phyloP scores from a whole-genome alignment of 495 filamentous ascomycete species.

The Penicillium cinerascens region DNA sequence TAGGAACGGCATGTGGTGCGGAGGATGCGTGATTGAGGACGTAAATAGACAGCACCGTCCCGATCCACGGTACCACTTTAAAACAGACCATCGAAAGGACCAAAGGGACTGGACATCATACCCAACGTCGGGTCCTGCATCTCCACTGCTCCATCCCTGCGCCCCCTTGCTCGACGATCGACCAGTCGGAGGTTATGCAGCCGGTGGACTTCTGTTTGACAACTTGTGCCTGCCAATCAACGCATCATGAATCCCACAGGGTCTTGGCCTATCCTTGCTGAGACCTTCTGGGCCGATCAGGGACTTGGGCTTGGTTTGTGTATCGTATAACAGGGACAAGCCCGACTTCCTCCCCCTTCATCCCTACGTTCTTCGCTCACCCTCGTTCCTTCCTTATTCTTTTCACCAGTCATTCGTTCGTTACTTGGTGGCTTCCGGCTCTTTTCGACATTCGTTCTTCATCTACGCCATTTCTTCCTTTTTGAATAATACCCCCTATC shows the following conservation, averaged over 20 bases:
- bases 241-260: neutral
- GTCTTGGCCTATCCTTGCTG: constrained; percentile 3
- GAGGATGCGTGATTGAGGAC: too few species aligned
- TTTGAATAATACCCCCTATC: neutral
- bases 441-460: constrained; percentile 19
- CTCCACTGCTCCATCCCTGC: neutral
- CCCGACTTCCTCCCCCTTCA: constrained; percentile 12
- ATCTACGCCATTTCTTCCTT: constrained; percentile 7
- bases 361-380: constrained; percentile 32
- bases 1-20: too few species aligned
- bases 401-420: constrained; percentile 12
- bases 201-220: neutral
- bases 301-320: neutral
- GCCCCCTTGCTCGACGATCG: constrained; percentile 17
- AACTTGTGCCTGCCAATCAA: neutral
- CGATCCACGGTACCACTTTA: neutral
- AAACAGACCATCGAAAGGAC: neutral
- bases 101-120: neutral
- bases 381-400: constrained; percentile 31
- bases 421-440: neutral
- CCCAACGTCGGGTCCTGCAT: neutral
- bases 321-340: neutral
- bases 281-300: constrained; percentile 1
- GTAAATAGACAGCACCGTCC: neutral
- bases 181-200: constrained; percentile 1